Percentiles rank a stretch among this genome's conserved stretches.
Conservation (phyloP, 2,329 filamentous ascomycete species). For the Sphaerulina musiva region DNA sequence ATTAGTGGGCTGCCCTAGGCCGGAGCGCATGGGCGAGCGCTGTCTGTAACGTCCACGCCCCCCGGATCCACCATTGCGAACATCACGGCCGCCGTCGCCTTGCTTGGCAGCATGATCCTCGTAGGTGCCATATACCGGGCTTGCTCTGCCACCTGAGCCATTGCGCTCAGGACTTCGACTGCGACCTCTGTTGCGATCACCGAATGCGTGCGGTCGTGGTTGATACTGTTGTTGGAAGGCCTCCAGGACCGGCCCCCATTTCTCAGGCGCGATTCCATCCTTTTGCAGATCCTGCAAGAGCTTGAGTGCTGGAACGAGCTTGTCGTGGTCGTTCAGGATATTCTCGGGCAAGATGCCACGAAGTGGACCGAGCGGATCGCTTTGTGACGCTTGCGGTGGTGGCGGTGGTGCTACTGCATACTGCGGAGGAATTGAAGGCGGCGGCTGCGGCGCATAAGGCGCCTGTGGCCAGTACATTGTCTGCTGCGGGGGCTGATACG, state of each 20-base stretch:
- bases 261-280: conserved; percentile 69
- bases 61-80: conserved; percentile 32
- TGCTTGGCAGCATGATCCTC: conserved; percentile 41
- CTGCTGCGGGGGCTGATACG: conserved; percentile 17
- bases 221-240: conserved; percentile 38
- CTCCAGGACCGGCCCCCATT: conserved; percentile 58
- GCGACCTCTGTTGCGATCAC: conserved; percentile 55
- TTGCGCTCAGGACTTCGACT: conserved; percentile 63
- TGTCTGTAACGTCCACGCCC: conserved; percentile 71
- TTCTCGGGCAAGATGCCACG: conserved; percentile 33
- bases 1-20: conserved; percentile 48
- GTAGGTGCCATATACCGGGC: conserved; percentile 67
- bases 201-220: conserved; percentile 19
- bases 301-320: conserved; percentile 63
- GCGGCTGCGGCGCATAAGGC: conserved; percentile 27
- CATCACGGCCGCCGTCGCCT: conserved; percentile 19
- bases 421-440: conserved; percentile 32
- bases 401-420: conserved; percentile 50
- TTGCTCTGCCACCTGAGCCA: conserved; percentile 52
- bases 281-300: conserved; percentile 69
- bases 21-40: conserved; percentile 66
- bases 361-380: conserved; percentile 28
- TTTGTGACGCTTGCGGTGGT: conserved; percentile 43
- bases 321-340: conserved; percentile 37
- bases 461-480: conserved; percentile 19